Percentiles rank a stretch among this genome's conserved stretches.
Conservation (phyloP, 495 filamentous ascomycete species). For the Hypoxylon perforatum region DNA sequence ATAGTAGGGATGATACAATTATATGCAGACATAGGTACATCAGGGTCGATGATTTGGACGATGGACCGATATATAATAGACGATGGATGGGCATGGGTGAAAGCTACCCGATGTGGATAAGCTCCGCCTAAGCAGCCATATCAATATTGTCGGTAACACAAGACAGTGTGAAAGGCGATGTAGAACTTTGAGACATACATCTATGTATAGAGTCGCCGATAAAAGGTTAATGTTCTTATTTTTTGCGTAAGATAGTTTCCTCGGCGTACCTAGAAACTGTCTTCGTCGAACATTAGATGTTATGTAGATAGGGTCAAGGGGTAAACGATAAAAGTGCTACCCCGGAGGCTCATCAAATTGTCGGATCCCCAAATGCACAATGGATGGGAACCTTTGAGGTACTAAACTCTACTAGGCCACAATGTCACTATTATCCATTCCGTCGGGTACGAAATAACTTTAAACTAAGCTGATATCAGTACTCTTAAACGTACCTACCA, state of each 20-base stretch:
- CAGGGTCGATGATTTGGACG: no score
- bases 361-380: constrained; percentile 32
- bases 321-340: no score
- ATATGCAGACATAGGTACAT: not conserved
- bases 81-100: constrained; percentile 28
- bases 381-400: no score
- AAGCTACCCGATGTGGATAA: constrained; percentile 37
- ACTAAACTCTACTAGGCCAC: constrained; percentile 1
- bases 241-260: not conserved
- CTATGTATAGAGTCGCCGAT: constrained; percentile 4
- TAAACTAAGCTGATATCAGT: constrained; percentile 18
- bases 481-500: not conserved
- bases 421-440: constrained; percentile 31
- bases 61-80: not conserved
- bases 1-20: constrained; percentile 13
- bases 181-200: not conserved
- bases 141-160: constrained; percentile 19
- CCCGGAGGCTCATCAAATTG: constrained; percentile 6
- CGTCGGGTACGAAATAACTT: constrained; percentile 32
- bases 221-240: not conserved
- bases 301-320: no score
- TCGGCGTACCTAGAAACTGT: constrained; percentile 3
- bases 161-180: not conserved
- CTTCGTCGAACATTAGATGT: not conserved
- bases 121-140: constrained; percentile 16